Percentiles rank a stretch among this genome's conserved stretches.
Conservation (phyloP, 2,329 filamentous ascomycete species). For the Periconia macrospinosa region DNA sequence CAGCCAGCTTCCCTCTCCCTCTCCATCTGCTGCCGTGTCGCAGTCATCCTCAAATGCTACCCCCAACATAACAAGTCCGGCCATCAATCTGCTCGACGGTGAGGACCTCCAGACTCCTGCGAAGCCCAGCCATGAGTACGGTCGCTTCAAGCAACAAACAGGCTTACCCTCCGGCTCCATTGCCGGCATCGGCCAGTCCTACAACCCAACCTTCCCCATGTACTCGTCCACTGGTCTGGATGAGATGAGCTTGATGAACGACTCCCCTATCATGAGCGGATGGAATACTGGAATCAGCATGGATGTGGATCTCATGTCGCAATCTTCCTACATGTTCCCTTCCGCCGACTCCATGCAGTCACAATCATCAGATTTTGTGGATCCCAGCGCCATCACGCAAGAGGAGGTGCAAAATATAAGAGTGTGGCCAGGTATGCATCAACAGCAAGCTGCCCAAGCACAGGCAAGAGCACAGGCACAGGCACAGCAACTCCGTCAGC, state of each 20-base stretch:
- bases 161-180: constrained; percentile 84
- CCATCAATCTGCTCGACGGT: constrained; percentile 53
- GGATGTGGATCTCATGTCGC: constrained; percentile 56
- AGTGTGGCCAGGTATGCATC: constrained; percentile 92
- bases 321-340: constrained; percentile 67
- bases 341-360: constrained; percentile 43
- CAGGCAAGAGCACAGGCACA: constrained; percentile 52
- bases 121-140: constrained; percentile 91
- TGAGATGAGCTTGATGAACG: constrained; percentile 63
- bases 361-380: constrained; percentile 62
- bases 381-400: constrained; percentile 72
- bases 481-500: constrained; percentile 35
- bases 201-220: constrained; percentile 43
- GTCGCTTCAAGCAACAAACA: constrained; percentile 93
- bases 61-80: constrained; percentile 57
- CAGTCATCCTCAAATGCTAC: constrained; percentile 56
- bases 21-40: constrained; percentile 53
- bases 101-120: constrained; percentile 63
- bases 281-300: constrained; percentile 56
- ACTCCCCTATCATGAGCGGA: constrained; percentile 53
- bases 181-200: constrained; percentile 70
- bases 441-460: constrained; percentile 72
- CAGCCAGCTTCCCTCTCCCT: constrained; percentile 63
- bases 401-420: constrained; percentile 66
- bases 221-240: constrained; percentile 67